These are phyloP conservation scores for Akebia trifoliata DNA, from an alignment of 164 flowering plant species.

Conservation along the genomic window DNA sequence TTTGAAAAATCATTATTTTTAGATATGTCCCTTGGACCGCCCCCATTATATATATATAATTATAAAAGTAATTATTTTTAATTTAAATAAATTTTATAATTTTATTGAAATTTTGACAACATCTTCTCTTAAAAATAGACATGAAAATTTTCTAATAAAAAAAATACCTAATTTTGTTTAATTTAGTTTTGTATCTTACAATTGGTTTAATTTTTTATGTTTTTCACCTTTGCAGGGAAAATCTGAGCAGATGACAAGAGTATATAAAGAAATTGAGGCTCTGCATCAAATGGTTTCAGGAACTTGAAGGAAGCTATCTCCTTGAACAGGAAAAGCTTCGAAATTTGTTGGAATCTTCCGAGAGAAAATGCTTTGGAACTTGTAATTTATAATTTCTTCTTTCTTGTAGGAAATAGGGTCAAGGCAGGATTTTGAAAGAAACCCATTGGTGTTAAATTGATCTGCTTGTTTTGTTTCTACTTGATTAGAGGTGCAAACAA, in stretches of 20 bases:
- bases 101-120: no score
- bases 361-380: constrained; percentile 40
- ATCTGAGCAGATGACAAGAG: constrained; percentile 58
- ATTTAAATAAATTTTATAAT: no score
- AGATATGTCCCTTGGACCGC: no score
- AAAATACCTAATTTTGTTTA: background rate
- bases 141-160: no score
- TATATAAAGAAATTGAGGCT: constrained; percentile 55
- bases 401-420: no score
- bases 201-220: background rate
- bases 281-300: constrained; percentile 76
- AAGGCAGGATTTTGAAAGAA: no score
- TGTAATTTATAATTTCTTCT: no score
- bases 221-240: constrained; percentile 53
- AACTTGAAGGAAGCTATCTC: constrained; percentile 37
- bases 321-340: constrained; percentile 51
- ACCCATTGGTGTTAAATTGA: no score
- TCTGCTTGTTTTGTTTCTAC: background rate
- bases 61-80: no score
- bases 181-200: background rate
- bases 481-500: constrained; percentile 40
- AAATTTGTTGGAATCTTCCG: constrained; percentile 29
- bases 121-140: no score
- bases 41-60: no score
- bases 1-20: no score